phyloP scores from a whole-genome alignment of 768 basidiomycete genomes.

The Leccinellum rugosiceps region DNA sequence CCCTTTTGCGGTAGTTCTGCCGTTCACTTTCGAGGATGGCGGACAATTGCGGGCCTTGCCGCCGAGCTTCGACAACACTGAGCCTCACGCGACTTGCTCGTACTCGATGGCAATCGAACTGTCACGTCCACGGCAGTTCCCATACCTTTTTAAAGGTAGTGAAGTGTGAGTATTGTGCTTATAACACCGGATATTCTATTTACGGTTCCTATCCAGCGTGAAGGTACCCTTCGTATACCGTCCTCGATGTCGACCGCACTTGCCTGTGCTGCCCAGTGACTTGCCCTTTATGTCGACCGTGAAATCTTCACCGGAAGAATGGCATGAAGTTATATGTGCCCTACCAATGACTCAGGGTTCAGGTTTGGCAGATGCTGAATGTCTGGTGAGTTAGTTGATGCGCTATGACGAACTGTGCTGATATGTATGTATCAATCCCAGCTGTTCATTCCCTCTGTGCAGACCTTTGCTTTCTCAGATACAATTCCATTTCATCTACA shows the following conservation, averaged over 20 bases:
- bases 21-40: slow-evolving; percentile 42
- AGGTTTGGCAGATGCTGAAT: slow-evolving; percentile 39
- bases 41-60: slow-evolving; percentile 39
- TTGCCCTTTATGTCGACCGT: slow-evolving; percentile 54
- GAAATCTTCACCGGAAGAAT: slow-evolving; percentile 65
- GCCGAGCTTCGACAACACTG: slow-evolving; percentile 39
- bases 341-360: slow-evolving; percentile 38
- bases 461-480: slow-evolving; percentile 52
- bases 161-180: slow-evolving; percentile 39
- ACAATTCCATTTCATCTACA: slow-evolving; percentile 66
- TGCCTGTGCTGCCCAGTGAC: slow-evolving; percentile 45
- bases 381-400: slow-evolving; percentile 40
- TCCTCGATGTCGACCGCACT: slow-evolving; percentile 53
- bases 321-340: slow-evolving; percentile 49
- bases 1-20: slow-evolving; percentile 45
- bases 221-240: slow-evolving; percentile 48
- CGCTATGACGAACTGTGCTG: neutral
- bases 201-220: slow-evolving; percentile 34
- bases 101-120: slow-evolving; percentile 48
- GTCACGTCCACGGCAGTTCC: slow-evolving; percentile 36
- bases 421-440: slow-evolving; percentile 21
- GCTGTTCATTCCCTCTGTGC: slow-evolving; percentile 59
- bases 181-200: neutral
- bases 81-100: slow-evolving; percentile 32
- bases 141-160: slow-evolving; percentile 43